Evolutionary conservation across 495 filamentous ascomycete species (phyloP), one percentile per base, ranked within the genome.

Genomic region (Hypoxylon cercidicola): DNA sequence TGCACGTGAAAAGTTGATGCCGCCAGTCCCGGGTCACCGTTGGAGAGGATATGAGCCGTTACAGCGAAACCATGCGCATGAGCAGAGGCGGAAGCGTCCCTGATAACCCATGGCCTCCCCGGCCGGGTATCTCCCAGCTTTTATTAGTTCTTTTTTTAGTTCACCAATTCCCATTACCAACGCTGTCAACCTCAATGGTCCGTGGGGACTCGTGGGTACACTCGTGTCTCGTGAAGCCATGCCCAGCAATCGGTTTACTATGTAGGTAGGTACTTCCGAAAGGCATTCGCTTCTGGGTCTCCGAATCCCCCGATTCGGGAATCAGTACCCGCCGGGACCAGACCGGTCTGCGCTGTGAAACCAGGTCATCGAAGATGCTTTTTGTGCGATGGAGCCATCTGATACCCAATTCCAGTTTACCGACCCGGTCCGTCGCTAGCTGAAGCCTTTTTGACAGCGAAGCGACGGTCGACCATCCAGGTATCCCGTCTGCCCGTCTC

Each of bases 341-440:
- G 54, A 64, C 65, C 65, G 65, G 65, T 64, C 55, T 40, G 59
- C 45, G 65, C 51, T 55, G 65, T 68, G 65, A 60, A 68, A 68
- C 65, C 60, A 47, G 21, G 41, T 52, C 32, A 47, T 56, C 45
- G 44, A 58, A 41, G 32, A 7, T 2, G 3, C 25, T 25, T 15
- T 58, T 49, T 35, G 58, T 57, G 35, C 40, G 57, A 62, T 62
- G 37, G 58, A 11, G 18, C 25, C 37, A 40, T 16, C 10, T 58
- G 25, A 53, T 58, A 30, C 58, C 58, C 30, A 12, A 45, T 67
- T 58, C 58, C 32, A 58, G 59, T 16, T 20, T 49, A 19, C 44
- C 60, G 49, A 68, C 48, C 59, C 65, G 65, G 60, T 37, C 60
- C 59, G 45, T 60, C 41, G 55, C 55, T 9, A 49, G 23, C 21